These are phyloP conservation scores for Dothideomycetes sp. DNA, from an alignment of 2,329 filamentous ascomycete genomes.

Conservation along the genomic window DNA sequence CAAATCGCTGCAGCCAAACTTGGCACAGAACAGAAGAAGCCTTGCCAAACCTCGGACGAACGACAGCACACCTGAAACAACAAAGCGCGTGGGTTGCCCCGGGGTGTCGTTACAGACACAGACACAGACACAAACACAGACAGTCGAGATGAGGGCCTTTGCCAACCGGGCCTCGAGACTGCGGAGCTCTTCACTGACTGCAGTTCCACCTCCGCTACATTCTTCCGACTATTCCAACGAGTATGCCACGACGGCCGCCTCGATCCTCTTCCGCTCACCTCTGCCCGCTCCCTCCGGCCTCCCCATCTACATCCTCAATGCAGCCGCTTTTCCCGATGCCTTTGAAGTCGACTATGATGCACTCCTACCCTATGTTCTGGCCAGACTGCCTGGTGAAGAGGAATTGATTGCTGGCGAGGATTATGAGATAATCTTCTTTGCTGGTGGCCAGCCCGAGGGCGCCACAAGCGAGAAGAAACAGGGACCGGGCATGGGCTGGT, in stretches of 20 bases:
- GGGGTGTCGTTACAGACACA: too few relatives aligned
- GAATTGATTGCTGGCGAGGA: constrained; percentile 44
- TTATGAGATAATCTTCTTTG: constrained; percentile 50
- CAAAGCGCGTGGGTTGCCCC: too few relatives aligned
- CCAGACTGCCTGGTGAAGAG: constrained; percentile 46
- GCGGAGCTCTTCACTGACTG: constrained; percentile 36
- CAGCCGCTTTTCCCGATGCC: constrained; percentile 47
- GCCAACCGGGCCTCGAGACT: constrained; percentile 18
- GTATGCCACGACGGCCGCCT: constrained; percentile 42
- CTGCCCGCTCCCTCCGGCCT: constrained; percentile 40
- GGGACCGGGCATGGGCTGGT: constrained; percentile 46
- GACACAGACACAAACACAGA: too few relatives aligned
- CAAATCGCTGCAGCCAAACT: too few relatives aligned
- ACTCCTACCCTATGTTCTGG: constrained; percentile 47
- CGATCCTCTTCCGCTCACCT: constrained; percentile 46
- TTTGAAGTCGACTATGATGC: constrained; percentile 46
- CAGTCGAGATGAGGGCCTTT: constrained; percentile 16
- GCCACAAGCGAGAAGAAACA: constrained; percentile 37
- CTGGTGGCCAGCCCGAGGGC: constrained; percentile 41
- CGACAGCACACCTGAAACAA: too few relatives aligned
- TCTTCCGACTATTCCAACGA: constrained; percentile 39
- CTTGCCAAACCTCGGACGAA: too few relatives aligned
- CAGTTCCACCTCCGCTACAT: constrained; percentile 37
- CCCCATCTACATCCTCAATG: constrained; percentile 47
- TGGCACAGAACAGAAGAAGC: too few relatives aligned